Evolutionary conservation across 1,284 basidiomycete genomes (phyloP).

Genomic region (Pyrrhoderma noxium): DNA sequence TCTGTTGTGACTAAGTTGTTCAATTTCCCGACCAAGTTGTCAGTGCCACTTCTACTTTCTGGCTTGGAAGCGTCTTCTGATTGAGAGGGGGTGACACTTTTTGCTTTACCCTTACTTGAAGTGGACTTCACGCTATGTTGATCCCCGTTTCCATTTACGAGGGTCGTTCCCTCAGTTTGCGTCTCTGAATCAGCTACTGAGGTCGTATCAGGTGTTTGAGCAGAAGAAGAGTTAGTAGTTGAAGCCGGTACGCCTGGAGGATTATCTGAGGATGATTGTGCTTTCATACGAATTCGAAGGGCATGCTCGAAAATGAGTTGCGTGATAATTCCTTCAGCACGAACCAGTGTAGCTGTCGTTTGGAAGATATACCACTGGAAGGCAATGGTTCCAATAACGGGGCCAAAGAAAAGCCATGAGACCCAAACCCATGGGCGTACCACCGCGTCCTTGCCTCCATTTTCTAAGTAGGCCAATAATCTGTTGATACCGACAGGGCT

Average conservation of each 20-base stretch:
- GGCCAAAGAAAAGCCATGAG: constrained; percentile 50
- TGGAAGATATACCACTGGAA: constrained; percentile 46
- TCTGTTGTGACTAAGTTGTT: constrained; percentile 51
- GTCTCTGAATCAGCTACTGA: constrained; percentile 20
- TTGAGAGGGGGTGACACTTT: constrained; percentile 9
- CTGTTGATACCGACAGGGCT: constrained; percentile 39
- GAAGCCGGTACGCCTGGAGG: constrained; percentile 2
- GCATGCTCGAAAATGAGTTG: constrained; percentile 68
- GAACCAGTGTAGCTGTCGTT: constrained; percentile 42
- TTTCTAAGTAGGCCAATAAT: no score
- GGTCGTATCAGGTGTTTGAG: constrained; percentile 25
- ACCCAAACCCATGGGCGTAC: constrained; percentile 57
- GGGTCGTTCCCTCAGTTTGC: constrained; percentile 14
- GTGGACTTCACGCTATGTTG: constrained; percentile 21
- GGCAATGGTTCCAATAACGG: constrained; percentile 33
- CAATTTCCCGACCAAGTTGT: constrained; percentile 48
- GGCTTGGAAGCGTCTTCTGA: not conserved
- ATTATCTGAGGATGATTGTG: constrained; percentile 30
- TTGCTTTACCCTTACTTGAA: constrained; percentile 23
- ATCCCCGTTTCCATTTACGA: constrained; percentile 20
- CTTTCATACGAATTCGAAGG: constrained; percentile 58
- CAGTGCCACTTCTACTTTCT: constrained; percentile 16
- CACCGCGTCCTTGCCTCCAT: constrained; percentile 29
- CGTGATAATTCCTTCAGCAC: constrained; percentile 55
- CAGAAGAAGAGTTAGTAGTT: constrained; percentile 18